phyloP scores from a whole-genome alignment of 1,284 basidiomycete genomes.

The Pseudozyma tsukubaensis region DNA sequence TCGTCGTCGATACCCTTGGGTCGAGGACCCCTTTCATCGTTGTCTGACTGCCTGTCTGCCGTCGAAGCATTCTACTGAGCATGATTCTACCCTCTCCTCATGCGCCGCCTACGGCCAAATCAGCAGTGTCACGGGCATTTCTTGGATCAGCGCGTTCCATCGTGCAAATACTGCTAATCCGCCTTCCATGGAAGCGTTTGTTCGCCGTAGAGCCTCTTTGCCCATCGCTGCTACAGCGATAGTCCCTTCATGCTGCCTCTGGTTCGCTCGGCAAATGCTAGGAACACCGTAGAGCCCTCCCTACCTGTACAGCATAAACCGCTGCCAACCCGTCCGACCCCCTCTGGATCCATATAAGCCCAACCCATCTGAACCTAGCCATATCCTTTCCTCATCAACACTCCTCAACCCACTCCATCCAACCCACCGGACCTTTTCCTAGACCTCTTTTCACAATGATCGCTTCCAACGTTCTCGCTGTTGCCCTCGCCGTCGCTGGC shows the following conservation, averaged over 20 bases:
- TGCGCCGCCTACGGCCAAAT: slow-evolving; percentile 28
- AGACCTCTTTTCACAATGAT: slow-evolving; percentile 48
- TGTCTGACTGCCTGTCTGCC: too few species aligned
- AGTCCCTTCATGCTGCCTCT: slow-evolving; percentile 13
- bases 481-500: slow-evolving; percentile 51
- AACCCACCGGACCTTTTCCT: slow-evolving; percentile 5
- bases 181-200: slow-evolving; percentile 32
- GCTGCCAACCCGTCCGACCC: slow-evolving; percentile 1
- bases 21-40: neutral
- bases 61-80: slow-evolving; percentile 13
- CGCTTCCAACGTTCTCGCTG: slow-evolving; percentile 53
- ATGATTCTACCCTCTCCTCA: slow-evolving; percentile 19
- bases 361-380: slow-evolving; percentile 6
- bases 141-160: slow-evolving; percentile 32
- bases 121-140: slow-evolving; percentile 41
- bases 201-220: slow-evolving; percentile 26
- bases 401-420: neutral
- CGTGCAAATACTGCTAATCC: slow-evolving; percentile 33
- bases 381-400: slow-evolving; percentile 12
- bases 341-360: slow-evolving; percentile 32
- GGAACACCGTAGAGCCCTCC: slow-evolving; percentile 17
- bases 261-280: slow-evolving; percentile 30
- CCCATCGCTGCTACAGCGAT: neutral
- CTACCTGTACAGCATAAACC: slow-evolving; percentile 23
- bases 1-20: slow-evolving; percentile 12